Conservation (phyloP, 257 asterid genomes). For the Paulownia fortunei region DNA sequence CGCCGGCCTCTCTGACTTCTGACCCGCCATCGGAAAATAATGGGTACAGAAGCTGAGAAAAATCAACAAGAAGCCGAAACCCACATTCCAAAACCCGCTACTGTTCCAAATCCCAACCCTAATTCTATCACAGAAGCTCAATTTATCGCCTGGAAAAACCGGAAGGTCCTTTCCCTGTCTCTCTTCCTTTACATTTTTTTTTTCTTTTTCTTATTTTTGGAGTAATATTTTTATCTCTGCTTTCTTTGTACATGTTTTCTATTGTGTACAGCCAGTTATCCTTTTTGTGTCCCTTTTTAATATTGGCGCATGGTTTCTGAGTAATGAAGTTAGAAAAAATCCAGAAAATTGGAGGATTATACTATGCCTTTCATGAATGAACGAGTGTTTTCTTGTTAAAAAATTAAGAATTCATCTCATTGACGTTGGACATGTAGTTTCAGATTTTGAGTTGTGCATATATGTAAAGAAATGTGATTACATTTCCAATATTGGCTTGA, state of each 20-base stretch:
- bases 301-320: background rate
- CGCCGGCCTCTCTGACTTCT: slow-evolving; percentile 9
- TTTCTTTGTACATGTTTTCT: background rate
- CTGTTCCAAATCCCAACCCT: slow-evolving; percentile 39
- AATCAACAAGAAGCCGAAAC: slow-evolving; percentile 19
- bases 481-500: background rate
- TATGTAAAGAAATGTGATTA: background rate
- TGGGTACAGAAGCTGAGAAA: slow-evolving; percentile 72
- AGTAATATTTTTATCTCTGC: background rate
- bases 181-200: background rate
- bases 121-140: slow-evolving; percentile 64
- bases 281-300: background rate
- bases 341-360: background rate
- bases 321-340: background rate
- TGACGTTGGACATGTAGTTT: background rate
- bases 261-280: background rate
- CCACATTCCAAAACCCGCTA: background rate
- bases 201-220: background rate
- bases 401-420: background rate
- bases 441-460: background rate
- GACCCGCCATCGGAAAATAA: slow-evolving; percentile 29
- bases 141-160: slow-evolving; percentile 75
- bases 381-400: background rate
- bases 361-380: slow-evolving; percentile 10
- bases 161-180: slow-evolving; percentile 50